Evolutionary conservation across 2,329 filamentous ascomycete genomes (phyloP).

Genomic region (Dactylella cylindrospora): DNA sequence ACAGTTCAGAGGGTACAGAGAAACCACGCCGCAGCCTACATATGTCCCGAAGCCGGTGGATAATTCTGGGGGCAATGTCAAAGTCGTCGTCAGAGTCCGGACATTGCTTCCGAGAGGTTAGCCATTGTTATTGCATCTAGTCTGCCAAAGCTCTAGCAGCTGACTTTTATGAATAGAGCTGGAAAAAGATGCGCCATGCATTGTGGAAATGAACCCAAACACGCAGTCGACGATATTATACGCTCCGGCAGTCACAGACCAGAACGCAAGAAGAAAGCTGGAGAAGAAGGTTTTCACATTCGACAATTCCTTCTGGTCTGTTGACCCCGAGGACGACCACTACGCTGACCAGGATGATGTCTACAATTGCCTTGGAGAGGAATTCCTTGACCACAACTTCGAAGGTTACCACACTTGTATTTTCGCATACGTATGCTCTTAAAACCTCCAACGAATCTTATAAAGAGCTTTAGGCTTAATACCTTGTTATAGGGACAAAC

Average conservation of each 20-base stretch:
- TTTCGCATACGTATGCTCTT: constrained; percentile 69
- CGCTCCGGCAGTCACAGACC: constrained; percentile 62
- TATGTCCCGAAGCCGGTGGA: constrained; percentile 56
- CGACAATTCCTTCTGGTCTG: constrained; percentile 98
- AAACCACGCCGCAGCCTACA: constrained; percentile 23
- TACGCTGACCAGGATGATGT: constrained; percentile 92
- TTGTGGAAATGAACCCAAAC: constrained; percentile 86
- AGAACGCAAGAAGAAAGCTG: constrained; percentile 67
- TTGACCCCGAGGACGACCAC: constrained; percentile 73
- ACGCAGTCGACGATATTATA: constrained; percentile 82
- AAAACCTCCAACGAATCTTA: not conserved
- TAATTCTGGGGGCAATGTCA: constrained; percentile 72
- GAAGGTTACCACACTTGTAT: constrained; percentile 99
- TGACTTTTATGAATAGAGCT: constrained; percentile 63
- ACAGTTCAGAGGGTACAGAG: constrained; percentile 38
- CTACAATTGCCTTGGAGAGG: constrained; percentile 89
- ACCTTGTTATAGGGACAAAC: constrained; percentile 68
- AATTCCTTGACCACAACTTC: constrained; percentile 98
- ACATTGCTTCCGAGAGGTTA: constrained; percentile 77
- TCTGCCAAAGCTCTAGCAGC: constrained; percentile 17
- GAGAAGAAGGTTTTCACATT: constrained; percentile 94
- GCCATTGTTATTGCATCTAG: constrained; percentile 44
- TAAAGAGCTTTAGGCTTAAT: not conserved
- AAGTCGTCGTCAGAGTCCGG: constrained; percentile 77
- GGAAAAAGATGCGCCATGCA: constrained; percentile 75